phyloP scores from a whole-genome alignment of 2,329 filamentous ascomycete species.

The Colletotrichum musicola region DNA sequence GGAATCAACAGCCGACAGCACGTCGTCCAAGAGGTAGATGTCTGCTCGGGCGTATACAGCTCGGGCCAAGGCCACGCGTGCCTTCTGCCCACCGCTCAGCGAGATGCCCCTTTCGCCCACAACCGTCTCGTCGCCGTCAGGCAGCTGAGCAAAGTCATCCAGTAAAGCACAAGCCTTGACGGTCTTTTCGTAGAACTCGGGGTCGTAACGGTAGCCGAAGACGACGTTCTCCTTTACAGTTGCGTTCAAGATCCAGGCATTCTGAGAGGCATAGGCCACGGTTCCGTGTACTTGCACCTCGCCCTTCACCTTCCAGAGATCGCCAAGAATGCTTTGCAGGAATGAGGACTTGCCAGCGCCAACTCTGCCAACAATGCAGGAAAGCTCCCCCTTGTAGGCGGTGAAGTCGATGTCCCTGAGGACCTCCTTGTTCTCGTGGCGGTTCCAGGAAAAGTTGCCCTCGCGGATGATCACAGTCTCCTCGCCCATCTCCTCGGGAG shows the following conservation, averaged over 20 bases:
- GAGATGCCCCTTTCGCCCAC: constrained; percentile 98
- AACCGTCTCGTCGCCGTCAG: constrained; percentile 95
- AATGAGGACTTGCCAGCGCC: constrained; percentile 95
- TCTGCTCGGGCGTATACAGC: constrained; percentile 98
- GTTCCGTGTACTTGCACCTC: constrained; percentile 85
- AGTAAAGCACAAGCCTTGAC: constrained; percentile 90
- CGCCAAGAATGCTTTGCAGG: constrained; percentile 87
- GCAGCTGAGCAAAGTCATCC: constrained; percentile 92
- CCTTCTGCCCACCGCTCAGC: constrained; percentile 95
- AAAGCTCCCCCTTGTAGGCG: constrained; percentile 92
- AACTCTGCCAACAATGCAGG: constrained; percentile 94
- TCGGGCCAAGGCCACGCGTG: constrained; percentile 89
- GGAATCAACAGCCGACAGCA: constrained; percentile 96
- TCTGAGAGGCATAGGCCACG: constrained; percentile 92
- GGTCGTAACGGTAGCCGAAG: constrained; percentile 94
- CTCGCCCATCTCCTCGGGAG: constrained; percentile 82
- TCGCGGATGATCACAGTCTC: constrained; percentile 87
- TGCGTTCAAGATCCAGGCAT: constrained; percentile 97
- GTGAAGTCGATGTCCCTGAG: constrained; percentile 89
- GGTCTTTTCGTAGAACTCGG: constrained; percentile 93
- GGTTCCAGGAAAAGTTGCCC: constrained; percentile 95
- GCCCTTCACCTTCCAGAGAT: constrained; percentile 90
- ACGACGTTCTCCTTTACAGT: constrained; percentile 97
- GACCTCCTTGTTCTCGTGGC: constrained; percentile 77
- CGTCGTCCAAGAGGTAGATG: constrained; percentile 93